Evolutionary conservation across 306 rosid species (phyloP).

Genomic region (Corylus heterophylla): DNA sequence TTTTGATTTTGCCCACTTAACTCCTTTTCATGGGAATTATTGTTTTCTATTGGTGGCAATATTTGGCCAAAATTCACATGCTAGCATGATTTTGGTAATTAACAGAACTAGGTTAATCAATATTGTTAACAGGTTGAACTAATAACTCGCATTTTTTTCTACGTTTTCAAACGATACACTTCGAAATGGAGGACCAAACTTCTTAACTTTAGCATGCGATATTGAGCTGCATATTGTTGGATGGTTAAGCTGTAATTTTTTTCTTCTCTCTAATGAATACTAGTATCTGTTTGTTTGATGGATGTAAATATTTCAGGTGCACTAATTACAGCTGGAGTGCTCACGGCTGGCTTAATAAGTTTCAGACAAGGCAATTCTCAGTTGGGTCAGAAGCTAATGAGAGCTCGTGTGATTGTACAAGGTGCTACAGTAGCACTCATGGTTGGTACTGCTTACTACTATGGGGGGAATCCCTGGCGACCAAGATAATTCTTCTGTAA

Average conservation of each 20-base stretch:
- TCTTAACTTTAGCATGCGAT: no score
- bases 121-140: no score
- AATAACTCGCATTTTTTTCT: no score
- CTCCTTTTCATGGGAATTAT: neutral
- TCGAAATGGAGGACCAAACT: no score
- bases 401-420: conserved; percentile 91
- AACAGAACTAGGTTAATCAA: neutral
- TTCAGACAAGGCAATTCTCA: conserved; percentile 84
- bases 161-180: no score
- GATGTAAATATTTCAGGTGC: conserved; percentile 60
- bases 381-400: conserved; percentile 84
- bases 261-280: neutral
- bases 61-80: neutral
- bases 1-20: neutral
- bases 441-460: conserved; percentile 88
- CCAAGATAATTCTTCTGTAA: conserved; percentile 27
- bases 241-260: neutral
- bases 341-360: conserved; percentile 84
- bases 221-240: no score
- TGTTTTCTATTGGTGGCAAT: neutral
- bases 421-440: conserved; percentile 89
- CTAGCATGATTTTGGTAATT: neutral
- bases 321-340: conserved; percentile 74
- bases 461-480: conserved; percentile 82
- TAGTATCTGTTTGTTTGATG: neutral